Conservation (phyloP, 768 basidiomycete genomes). For the Tulasnella sp. region DNA sequence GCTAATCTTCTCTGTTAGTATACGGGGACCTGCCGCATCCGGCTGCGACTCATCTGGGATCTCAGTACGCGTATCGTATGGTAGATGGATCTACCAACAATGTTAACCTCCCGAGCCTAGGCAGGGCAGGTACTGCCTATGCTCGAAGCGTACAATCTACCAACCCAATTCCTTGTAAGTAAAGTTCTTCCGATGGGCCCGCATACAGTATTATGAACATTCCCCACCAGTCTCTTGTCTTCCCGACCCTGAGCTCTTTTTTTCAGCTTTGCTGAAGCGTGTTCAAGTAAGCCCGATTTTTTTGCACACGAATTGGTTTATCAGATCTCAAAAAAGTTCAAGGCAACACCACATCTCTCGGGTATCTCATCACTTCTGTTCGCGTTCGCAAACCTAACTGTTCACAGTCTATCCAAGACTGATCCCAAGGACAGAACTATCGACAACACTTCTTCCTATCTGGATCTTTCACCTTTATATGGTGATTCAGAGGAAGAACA, state of each 20-base stretch:
- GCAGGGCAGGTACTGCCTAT: constrained; percentile 66
- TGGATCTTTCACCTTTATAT: constrained; percentile 64
- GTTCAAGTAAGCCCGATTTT: neutral
- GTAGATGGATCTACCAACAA: constrained; percentile 75
- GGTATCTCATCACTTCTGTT: neutral
- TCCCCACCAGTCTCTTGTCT: too few relatives aligned
- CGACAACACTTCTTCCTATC: constrained; percentile 57
- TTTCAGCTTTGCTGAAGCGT: constrained; percentile 51
- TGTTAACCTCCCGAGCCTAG: constrained; percentile 49
- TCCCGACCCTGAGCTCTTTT: constrained; percentile 54
- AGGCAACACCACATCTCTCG: constrained; percentile 8
- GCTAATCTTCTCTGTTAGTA: constrained; percentile 31
- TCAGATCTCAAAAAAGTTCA: constrained; percentile 12
- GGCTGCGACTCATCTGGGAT: constrained; percentile 38
- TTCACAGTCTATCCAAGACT: constrained; percentile 61
- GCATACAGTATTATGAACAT: too few relatives aligned
- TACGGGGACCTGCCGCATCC: constrained; percentile 74
- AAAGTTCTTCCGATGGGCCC: too few relatives aligned
- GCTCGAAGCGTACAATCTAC: constrained; percentile 59
- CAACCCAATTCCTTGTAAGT: constrained; percentile 30
- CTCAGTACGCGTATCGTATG: constrained; percentile 28
- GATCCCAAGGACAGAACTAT: constrained; percentile 36
- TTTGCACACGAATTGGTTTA: neutral
- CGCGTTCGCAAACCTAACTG: constrained; percentile 63
- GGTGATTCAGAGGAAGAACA: constrained; percentile 44